Evolutionary conservation across 2,329 filamentous ascomycete genomes (phyloP), one percentile per base, ranked within the genome.

Genomic region (Gremmenia infestans): DNA sequence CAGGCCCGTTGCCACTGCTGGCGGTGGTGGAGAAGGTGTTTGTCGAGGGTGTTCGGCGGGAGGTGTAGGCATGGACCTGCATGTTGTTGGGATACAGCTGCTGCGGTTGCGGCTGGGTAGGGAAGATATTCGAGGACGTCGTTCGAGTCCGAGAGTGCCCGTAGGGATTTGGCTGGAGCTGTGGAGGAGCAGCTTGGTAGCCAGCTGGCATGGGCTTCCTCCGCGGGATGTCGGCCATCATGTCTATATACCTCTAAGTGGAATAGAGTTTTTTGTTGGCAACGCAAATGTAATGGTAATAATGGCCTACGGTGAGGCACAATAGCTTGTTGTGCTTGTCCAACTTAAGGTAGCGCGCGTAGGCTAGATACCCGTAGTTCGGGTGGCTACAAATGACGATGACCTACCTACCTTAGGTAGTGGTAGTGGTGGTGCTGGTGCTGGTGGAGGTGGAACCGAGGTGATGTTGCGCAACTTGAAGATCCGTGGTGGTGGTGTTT

Each of bases 21-120:
- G 81, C 85, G 50, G 85, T 81, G 61, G 84, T 89, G n/a, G 85
- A 88, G 37, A 83, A 77, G 54, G 88, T 91, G 68, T 83, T 87
- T 68, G 75, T 89, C 77, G 72, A 91, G 73, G 72, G 87, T 73
- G 72, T 90, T 75, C 70, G 86, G 79, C 70, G 66, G 2, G 70
- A 78, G 70, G 69, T 63, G 53, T 68, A 70, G 50, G 63, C 28
- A 52, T 64, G 57, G 12, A 64, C 58, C 50, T 64, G 48, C 69
- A 68, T 63, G 62, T 68, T 63, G 62, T 51, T 49, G 58, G 66
- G 54, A 60, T 69, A 54, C 53, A 58, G 52, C 58, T 64, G 57
- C 69, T 71, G 62, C 23, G 53, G 59, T 69, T 71, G 62, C 23
- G 53, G 59, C 1, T 56, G 54, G 12, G 60, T 57, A 22, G 67